Evolutionary conservation across 371 early-diverging fungal species (phyloP).

Genomic region (Globomyces sp.): DNA sequence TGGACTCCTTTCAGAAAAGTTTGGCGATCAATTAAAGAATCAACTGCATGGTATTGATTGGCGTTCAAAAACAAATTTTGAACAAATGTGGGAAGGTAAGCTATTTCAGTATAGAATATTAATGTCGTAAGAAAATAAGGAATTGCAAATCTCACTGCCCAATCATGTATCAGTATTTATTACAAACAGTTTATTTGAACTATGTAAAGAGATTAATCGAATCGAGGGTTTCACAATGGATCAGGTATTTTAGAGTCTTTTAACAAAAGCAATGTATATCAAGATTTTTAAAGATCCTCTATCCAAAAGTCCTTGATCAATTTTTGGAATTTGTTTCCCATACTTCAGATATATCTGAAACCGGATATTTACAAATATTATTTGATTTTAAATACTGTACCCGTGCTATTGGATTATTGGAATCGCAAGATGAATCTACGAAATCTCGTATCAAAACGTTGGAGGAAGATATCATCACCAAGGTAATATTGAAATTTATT

Average conservation of each 20-base stretch:
- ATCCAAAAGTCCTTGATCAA: neutral
- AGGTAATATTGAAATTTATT: no score
- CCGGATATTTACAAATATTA: neutral
- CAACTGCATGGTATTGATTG: no score
- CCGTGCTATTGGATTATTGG: neutral
- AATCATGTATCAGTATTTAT: neutral
- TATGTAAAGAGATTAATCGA: conserved; percentile 3
- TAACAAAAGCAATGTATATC: conserved; percentile 1
- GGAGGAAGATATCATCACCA: no score
- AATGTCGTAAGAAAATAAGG: no score
- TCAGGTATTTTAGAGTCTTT: neutral
- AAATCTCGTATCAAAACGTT: no score
- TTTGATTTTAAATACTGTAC: neutral
- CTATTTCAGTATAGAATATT: no score
- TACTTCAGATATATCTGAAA: neutral
- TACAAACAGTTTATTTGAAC: neutral
- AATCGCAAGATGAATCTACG: no score
- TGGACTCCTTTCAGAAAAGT: no score
- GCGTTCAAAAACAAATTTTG: no score
- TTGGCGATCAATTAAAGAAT: no score
- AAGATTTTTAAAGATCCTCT: neutral
- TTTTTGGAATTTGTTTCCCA: neutral
- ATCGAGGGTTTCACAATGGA: conserved; percentile 12
- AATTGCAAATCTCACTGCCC: neutral
- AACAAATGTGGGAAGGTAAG: conserved; percentile 5